Conservation (phyloP, 2,329 filamentous ascomycete species). For the Plenodomus biglobosus region DNA sequence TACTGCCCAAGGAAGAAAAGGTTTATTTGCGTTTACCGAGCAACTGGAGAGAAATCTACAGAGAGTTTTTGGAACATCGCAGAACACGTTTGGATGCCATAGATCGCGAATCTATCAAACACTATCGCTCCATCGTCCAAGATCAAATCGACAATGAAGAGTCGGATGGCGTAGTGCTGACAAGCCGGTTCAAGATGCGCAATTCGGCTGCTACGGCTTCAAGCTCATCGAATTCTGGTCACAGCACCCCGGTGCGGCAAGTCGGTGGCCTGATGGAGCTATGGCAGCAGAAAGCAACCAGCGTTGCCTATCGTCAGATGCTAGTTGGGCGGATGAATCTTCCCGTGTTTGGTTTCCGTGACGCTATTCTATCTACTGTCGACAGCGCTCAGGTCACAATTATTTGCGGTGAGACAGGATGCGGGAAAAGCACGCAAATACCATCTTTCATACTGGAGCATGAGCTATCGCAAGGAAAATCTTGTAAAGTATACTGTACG, state of each 20-base stretch:
- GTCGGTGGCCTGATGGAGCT: conserved; percentile 51
- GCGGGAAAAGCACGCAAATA: conserved; percentile 97
- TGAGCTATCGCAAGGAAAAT: conserved; percentile 74
- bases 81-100: conserved; percentile 69
- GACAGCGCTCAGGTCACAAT: conserved; percentile 84
- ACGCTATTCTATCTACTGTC: conserved; percentile 75
- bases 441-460: conserved; percentile 91
- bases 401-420: conserved; percentile 94
- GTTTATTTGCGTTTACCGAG: conserved; percentile 75
- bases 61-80: conserved; percentile 70
- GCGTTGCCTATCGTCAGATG: conserved; percentile 72
- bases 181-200: conserved; percentile 67
- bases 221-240: conserved; percentile 33
- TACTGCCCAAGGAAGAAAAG: conserved; percentile 83
- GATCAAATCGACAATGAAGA: conserved; percentile 61
- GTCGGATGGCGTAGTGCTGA: conserved; percentile 64
- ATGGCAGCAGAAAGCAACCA: conserved; percentile 56
- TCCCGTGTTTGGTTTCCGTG: conserved; percentile 84
- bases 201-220: conserved; percentile 32
- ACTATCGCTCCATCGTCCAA: conserved; percentile 70
- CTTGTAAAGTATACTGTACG: conserved; percentile 93
- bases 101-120: conserved; percentile 69
- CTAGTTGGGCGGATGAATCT: conserved; percentile 73
- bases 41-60: conserved; percentile 83
- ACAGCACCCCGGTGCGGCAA: conserved; percentile 27